Percentiles rank a stretch among this genome's conserved stretches.
Conservation (phyloP, 345 rosid species). For the Lepidium aucheri region DNA sequence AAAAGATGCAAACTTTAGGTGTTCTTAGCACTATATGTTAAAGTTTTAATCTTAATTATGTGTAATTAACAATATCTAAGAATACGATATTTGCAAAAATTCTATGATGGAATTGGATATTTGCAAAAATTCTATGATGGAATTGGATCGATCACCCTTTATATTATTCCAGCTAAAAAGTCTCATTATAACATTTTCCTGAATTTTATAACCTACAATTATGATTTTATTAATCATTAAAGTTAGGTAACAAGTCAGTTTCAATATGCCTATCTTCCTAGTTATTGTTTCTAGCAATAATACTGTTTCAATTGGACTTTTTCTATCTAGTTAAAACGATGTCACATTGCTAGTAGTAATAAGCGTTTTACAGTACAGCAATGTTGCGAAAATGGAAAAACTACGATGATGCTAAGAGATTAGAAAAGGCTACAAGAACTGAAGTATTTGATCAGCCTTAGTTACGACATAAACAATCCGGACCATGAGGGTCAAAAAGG, state of each 20-base stretch:
- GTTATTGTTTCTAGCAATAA: not conserved
- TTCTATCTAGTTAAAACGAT: not conserved
- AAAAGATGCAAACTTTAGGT: too few species aligned
- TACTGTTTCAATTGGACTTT: not conserved
- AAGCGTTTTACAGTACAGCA: not conserved
- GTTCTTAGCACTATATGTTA: too few species aligned
- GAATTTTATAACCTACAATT: too few species aligned
- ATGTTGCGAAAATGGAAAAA: not conserved
- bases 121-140: too few species aligned
- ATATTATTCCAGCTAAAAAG: too few species aligned
- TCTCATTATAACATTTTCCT: too few species aligned
- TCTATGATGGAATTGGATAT: too few species aligned
- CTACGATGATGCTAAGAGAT: not conserved
- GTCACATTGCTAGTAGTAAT: not conserved
- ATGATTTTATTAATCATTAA: too few species aligned
- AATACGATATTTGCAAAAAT: too few species aligned
- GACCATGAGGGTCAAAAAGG: not conserved
- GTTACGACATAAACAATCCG: not conserved
- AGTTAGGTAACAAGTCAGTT: slow-evolving; percentile 11
- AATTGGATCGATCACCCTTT: too few species aligned
- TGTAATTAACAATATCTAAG: too few species aligned
- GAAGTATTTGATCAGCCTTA: not conserved
- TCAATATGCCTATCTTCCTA: not conserved
- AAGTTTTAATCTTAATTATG: too few species aligned
- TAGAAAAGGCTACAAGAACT: slow-evolving; percentile 5